Base-by-base conservation (phyloP, 2,329 filamentous ascomycete genomes). In the Alternaria viburni region DNA sequence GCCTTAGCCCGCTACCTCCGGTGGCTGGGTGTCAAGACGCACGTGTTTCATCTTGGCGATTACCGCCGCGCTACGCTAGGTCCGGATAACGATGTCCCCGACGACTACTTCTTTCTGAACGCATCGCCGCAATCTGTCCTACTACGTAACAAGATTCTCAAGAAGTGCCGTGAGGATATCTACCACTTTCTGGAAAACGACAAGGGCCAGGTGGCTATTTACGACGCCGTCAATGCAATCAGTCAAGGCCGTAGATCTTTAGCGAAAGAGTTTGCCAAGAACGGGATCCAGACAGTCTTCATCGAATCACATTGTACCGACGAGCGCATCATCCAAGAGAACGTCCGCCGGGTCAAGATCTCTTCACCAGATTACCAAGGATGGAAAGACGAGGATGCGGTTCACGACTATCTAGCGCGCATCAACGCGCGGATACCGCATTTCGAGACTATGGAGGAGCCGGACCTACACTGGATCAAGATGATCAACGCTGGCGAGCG, bases 401-500 rank as follows among this genome's bases (percentile, higher is more conserved):
- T 97, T 28, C 90, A 92, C 74, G 89, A 97, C 73, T 99, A 99
- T 75, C 87, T 99, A 43, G 88, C 90, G 66, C 90, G 96, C 54
- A 98, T 99, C 76, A 90, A 93, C 67, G 90, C 92, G 72, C 93
- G 96, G 71, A 99, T 99, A 63, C 96, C 96, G 19, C 90, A 95
- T 62, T 99, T 97, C 72, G 94, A 99, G 82, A 97, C 93, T 1
- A 98, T 99, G 93, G 88, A 94, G 73, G 96, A 99, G 79, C 86
- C 87, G 28, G 94, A 98, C 69, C 86, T 99, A 67, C 97, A 98
- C 79, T 99, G 95, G 82, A 95, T 99, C 83, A 97, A 97, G 84
- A 97, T 99, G 95, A 97, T 98, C 78, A 99, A 99, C 72, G 96
- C 96, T 8, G 96, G 96, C 47, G 89, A 95, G 76, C 90, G 93